Percentiles rank a stretch among this genome's conserved stretches.
These are phyloP conservation scores for Lolium rigidum DNA, from an alignment of 176 grass and related monocot genomes.

Conservation along the genomic window DNA sequence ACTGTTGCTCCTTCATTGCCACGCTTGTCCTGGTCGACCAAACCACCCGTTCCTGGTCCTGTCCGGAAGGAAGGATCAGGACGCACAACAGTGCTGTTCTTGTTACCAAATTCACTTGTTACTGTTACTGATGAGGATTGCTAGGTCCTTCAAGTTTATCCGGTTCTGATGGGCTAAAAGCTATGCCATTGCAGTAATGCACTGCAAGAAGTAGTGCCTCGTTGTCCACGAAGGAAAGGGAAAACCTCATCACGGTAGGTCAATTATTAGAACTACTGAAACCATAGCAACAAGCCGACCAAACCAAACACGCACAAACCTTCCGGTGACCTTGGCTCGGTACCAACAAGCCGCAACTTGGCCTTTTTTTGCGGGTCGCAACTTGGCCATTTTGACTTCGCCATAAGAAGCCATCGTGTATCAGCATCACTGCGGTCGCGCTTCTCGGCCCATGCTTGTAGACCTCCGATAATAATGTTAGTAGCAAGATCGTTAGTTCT, in stretches of 20 bases:
- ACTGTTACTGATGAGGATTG: conserved; percentile 1
- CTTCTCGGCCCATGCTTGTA: too few relatives aligned
- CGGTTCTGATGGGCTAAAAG: neutral
- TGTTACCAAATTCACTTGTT: neutral
- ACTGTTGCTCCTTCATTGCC: conserved; percentile 29
- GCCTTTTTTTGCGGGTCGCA: too few relatives aligned
- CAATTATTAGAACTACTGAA: neutral
- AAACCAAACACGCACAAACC: neutral
- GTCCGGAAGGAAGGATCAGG: conserved; percentile 13
- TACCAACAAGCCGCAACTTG: neutral
- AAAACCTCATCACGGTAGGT: neutral
- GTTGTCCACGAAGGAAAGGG: neutral
- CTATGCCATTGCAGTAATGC: too few relatives aligned
- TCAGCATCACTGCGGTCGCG: too few relatives aligned
- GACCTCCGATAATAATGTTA: too few relatives aligned
- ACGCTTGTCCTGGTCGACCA: conserved; percentile 42
- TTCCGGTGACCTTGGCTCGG: neutral
- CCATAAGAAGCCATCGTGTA: too few relatives aligned
- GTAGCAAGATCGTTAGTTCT: too few relatives aligned
- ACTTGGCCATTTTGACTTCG: neutral
- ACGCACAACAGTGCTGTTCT: neutral
- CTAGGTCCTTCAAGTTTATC: neutral
- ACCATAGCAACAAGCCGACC: neutral
- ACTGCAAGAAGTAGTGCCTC: too few relatives aligned
- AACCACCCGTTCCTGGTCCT: neutral